These are phyloP conservation scores for Mycosphaerella sp. DNA, from an alignment of 2,329 filamentous ascomycete genomes.

Conservation along the genomic window DNA sequence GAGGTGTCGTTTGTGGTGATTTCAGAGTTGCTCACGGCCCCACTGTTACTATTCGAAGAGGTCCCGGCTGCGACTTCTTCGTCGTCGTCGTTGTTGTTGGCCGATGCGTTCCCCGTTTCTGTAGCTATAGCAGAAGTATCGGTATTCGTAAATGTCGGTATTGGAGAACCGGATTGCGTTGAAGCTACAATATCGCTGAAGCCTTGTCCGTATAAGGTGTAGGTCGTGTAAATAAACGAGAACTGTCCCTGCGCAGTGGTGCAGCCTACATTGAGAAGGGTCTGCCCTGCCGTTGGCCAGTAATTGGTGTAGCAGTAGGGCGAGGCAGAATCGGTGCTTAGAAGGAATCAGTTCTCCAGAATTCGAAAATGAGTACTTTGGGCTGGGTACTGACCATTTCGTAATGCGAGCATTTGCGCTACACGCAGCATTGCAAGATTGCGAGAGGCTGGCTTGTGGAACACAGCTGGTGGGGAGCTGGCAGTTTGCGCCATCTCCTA, in stretches of 20 bases:
- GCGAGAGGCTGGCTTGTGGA: neutral
- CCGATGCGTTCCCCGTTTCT: neutral
- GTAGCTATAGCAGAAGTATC: neutral
- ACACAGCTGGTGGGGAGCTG: conserved; percentile 4
- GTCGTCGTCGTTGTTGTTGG: neutral
- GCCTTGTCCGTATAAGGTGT: conserved; percentile 1
- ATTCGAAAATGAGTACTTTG: neutral
- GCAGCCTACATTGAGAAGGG: neutral
- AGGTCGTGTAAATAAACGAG: conserved; percentile 4
- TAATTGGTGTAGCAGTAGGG: conserved; percentile 9
- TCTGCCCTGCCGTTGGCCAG: conserved; percentile 3
- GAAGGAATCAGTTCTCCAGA: neutral
- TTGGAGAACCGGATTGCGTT: neutral
- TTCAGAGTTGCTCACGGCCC: neutral
- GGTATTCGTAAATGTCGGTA: neutral
- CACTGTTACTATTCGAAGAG: neutral
- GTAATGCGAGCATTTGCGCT: conserved; percentile 1
- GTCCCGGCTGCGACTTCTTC: neutral
- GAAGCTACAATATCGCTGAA: neutral
- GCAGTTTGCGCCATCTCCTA: conserved; percentile 6
- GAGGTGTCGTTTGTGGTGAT: neutral
- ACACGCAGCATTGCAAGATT: conserved; percentile 1
- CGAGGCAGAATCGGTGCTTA: neutral
- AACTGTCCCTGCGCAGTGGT: conserved; percentile 3
- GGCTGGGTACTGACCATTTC: neutral